phyloP scores from a whole-genome alignment of 1,139 yeast genomes.

The Nakaseomyces nivariensis region DNA sequence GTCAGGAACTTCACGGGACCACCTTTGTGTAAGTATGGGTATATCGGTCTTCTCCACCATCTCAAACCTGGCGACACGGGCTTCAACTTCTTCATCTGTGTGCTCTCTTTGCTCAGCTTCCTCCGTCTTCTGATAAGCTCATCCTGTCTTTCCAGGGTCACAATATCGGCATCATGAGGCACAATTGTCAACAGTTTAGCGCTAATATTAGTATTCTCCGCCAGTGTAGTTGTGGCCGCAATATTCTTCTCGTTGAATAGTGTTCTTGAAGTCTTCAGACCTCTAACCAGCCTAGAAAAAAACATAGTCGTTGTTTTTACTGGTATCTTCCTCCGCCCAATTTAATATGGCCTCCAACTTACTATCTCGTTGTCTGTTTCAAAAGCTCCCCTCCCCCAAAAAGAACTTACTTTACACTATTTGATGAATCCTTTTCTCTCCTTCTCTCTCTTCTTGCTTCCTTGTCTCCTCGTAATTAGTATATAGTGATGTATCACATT shows the following conservation, averaged over 20 bases:
- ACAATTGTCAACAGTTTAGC: conserved; percentile 30
- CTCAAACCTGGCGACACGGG: conserved; percentile 84
- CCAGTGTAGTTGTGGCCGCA: conserved; percentile 3
- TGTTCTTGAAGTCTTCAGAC: not conserved
- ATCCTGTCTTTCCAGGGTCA: conserved; percentile 76
- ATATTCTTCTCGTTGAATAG: not conserved
- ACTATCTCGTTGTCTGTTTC: too few species aligned
- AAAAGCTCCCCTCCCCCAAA: too few species aligned
- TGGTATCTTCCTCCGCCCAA: too few species aligned
- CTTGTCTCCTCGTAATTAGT: too few species aligned
- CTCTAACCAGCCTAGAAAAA: not conserved
- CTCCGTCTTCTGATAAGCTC: conserved; percentile 60
- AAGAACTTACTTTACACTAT: too few species aligned
- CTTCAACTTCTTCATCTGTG: conserved; percentile 63
- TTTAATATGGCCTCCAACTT: too few species aligned
- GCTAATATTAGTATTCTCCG: not conserved
- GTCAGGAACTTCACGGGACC: conserved; percentile 73
- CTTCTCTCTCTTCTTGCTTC: too few species aligned
- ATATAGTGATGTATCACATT: too few species aligned
- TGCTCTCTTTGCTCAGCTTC: conserved; percentile 59
- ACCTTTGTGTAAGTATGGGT: conserved; percentile 80
- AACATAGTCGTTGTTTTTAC: not conserved
- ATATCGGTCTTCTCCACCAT: conserved; percentile 82
- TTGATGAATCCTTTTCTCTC: too few species aligned
- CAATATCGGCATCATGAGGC: conserved; percentile 39